Evolutionary conservation across 192 early-diverging fungal species (phyloP).

Genomic region (Backusella liffmaniae): DNA sequence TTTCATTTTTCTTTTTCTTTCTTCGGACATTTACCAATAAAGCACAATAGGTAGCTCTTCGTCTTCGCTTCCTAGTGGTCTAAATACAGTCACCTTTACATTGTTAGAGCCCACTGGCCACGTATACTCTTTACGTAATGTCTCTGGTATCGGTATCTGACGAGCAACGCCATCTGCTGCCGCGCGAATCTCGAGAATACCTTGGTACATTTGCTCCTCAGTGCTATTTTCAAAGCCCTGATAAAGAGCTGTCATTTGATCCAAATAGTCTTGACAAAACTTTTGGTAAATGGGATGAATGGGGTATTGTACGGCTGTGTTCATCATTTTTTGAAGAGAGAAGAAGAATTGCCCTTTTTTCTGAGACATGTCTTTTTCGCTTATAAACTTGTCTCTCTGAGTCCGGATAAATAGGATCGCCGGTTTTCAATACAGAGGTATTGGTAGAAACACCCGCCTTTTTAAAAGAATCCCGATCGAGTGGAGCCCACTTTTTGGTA

Average conservation of each 20-base stretch:
- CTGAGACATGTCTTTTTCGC: too few species aligned
- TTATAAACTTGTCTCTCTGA: too few species aligned
- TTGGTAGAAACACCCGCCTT: too few species aligned
- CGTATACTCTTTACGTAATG: neutral
- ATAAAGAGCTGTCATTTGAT: neutral
- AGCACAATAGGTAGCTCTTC: neutral
- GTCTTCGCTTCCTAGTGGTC: neutral
- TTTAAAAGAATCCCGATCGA: too few species aligned
- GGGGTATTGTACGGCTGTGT: neutral
- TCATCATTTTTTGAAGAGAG: neutral
- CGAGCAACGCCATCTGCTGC: neutral
- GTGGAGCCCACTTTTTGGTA: too few species aligned
- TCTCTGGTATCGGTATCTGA: neutral
- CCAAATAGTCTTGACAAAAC: neutral
- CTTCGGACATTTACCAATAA: neutral
- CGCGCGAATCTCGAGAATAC: neutral
- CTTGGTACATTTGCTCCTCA: neutral
- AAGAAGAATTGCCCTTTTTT: too few species aligned
- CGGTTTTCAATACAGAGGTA: too few species aligned
- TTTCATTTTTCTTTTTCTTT: neutral
- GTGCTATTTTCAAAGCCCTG: neutral
- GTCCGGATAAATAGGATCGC: too few species aligned
- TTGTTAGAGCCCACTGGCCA: neutral
- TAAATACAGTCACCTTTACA: neutral
- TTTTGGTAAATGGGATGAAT: slow-evolving; percentile 7